Evolutionary conservation across 179 eudicot species (phyloP), one percentile per base, ranked within the genome.

Genomic region (Patellifolia procumbens): DNA sequence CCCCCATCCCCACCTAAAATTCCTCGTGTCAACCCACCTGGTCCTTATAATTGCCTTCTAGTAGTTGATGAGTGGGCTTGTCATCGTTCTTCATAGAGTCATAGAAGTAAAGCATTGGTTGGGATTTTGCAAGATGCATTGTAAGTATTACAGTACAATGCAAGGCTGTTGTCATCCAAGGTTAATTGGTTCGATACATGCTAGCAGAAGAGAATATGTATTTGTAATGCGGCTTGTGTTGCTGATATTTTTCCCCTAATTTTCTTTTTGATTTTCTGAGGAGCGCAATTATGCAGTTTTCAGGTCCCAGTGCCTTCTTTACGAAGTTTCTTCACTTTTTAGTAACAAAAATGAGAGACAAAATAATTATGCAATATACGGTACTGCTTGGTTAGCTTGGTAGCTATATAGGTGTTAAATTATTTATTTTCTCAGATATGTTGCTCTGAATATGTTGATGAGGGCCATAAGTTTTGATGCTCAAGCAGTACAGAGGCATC

Each of bases 401-500:
- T 42, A 39, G 24, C 68, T 51, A 24, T 51, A 34, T 2, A 15
- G 42, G 43, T 22, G 28, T 68, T 29, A 15, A 5, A 20, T 42
- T 79, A 4, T 56, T 75, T 70, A 62, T 49, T 73, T 65, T 82
- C 46, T 60, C 91, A 95, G 98, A 88, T 95, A 91, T 86, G 99
- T 95, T 83, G 98, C 97, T 62, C 84, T 95, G 75, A 95, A 91
- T 82, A 95, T 95, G 99, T 82, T 95, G 90, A 91, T 84, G 93
- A 91, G 82, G 88, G 99, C 99, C 39, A 87, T 95, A 77, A 78
- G 86, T 34, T 92, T 95, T 69, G 99, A 95, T 72, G 59, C 91
- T 81, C 99, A 95, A 91, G 99, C 99, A 70, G 99, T 95, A 73
- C 99, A 95, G 84, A 89, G 99, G 85, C 99, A 95, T 79, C 88